Conservation (phyloP, 148 eudicot genomes). For the Suaeda aralocaspica region DNA sequence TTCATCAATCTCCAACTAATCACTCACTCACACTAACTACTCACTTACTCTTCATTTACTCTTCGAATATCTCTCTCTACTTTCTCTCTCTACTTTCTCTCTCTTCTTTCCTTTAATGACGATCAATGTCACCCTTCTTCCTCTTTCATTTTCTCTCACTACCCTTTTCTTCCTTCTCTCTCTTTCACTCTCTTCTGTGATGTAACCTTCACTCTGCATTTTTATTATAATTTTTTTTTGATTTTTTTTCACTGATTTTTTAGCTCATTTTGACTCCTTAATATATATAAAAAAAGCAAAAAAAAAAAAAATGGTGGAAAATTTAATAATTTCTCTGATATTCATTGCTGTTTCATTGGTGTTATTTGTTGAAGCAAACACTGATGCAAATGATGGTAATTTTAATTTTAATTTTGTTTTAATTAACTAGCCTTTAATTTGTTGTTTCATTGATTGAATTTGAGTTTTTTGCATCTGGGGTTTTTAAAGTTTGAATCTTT, state of each 20-base stretch:
- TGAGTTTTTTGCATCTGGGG: conserved; percentile 6
- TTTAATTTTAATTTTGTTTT: too few species aligned
- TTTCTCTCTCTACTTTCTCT: not conserved
- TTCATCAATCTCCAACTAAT: conserved; percentile 4
- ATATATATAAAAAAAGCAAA: too few species aligned
- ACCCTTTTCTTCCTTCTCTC: conserved; percentile 10
- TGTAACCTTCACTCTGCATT: conserved; percentile 11
- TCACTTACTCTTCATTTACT: conserved; percentile 20
- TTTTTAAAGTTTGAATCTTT: conserved; percentile 20
- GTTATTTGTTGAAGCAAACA: conserved; percentile 43
- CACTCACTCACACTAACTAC: conserved; percentile 9
- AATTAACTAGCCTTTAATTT: not conserved
- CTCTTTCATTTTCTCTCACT: conserved; percentile 11
- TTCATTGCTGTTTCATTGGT: conserved; percentile 25
- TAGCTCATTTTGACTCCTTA: not conserved
- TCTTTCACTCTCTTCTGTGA: conserved; percentile 4
- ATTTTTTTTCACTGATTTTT: not conserved
- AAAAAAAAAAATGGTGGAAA: conserved; percentile 17
- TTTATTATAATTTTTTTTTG: too few species aligned
- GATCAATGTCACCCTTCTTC: conserved; percentile 12
- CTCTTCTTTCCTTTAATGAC: conserved; percentile 27
- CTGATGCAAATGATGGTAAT: conserved; percentile 78
- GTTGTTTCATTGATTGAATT: not conserved
- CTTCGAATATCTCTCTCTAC: conserved; percentile 41
- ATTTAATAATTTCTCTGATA: too few species aligned